Conservation (phyloP, 2,329 filamentous ascomycete genomes). For the Curvularia sp. region DNA sequence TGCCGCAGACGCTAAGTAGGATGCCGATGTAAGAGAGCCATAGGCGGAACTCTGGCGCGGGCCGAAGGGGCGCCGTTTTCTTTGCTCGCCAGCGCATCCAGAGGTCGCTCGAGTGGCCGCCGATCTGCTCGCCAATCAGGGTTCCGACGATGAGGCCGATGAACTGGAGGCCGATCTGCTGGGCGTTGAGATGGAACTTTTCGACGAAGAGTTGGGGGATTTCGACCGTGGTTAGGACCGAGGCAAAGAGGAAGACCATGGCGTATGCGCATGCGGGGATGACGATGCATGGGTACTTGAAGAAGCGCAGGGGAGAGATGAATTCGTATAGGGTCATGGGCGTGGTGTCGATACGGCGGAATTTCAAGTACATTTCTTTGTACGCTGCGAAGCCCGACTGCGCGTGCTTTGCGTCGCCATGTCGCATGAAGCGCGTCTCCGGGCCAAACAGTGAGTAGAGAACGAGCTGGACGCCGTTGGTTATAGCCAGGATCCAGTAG, state of each 20-base stretch:
- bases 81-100: constrained; percentile 59
- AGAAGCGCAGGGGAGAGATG: constrained; percentile 59
- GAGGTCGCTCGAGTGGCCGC: constrained; percentile 61
- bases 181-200: constrained; percentile 64
- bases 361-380: constrained; percentile 56
- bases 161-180: constrained; percentile 67
- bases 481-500: constrained; percentile 65
- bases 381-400: constrained; percentile 45
- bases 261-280: constrained; percentile 62
- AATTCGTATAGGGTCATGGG: constrained; percentile 61
- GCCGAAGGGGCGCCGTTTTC: constrained; percentile 42
- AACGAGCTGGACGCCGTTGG: constrained; percentile 64
- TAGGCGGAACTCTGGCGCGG: constrained; percentile 64
- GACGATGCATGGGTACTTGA: constrained; percentile 56
- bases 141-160: constrained; percentile 64
- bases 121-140: constrained; percentile 65
- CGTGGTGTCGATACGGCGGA: constrained; percentile 61
- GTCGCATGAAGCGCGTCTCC: constrained; percentile 63
- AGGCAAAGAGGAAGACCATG: constrained; percentile 65
- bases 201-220: constrained; percentile 65
- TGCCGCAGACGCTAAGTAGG: constrained; percentile 59
- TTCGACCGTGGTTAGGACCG: constrained; percentile 64
- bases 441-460: constrained; percentile 60
- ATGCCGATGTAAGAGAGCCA: constrained; percentile 66
- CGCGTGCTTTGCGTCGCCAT: constrained; percentile 45